A percentile compares a stretch with the other conserved stretches of the same genome.
phyloP scores from a whole-genome alignment of 805 yeast genomes.

The Kuraishia ogatae region DNA sequence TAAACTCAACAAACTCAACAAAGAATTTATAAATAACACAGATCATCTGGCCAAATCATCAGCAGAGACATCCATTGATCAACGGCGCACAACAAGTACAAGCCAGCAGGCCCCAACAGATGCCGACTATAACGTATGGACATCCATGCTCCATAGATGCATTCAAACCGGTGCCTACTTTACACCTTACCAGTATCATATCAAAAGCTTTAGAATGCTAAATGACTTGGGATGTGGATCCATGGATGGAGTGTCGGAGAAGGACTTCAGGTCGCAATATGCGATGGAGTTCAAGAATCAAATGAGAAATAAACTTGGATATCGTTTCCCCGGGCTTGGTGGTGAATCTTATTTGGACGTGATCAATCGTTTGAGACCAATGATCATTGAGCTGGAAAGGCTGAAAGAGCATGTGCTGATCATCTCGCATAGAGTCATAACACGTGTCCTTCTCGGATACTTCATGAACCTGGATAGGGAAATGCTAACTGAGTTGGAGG shows the following conservation, averaged over 20 bases:
- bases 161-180: constrained; percentile 23
- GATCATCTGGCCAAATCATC: not conserved
- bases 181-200: constrained; percentile 17
- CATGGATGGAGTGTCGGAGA: constrained; percentile 21
- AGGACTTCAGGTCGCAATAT: constrained; percentile 17
- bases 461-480: constrained; percentile 27
- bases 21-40: constrained; percentile 18
- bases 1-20: constrained; percentile 22
- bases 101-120: constrained; percentile 11
- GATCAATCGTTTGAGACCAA: constrained; percentile 24
- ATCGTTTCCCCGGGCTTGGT: constrained; percentile 26
- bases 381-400: constrained; percentile 26
- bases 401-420: constrained; percentile 25
- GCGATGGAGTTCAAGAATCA: constrained; percentile 19
- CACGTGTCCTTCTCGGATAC: constrained; percentile 25
- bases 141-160: constrained; percentile 22
- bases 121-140: constrained; percentile 24
- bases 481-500: constrained; percentile 27
- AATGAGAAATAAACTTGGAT: constrained; percentile 20
- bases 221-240: constrained; percentile 27
- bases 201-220: constrained; percentile 23
- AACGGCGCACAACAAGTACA: not conserved
- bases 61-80: not conserved
- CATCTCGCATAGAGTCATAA: constrained; percentile 25
- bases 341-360: constrained; percentile 31